Percentiles rank a stretch among this genome's conserved stretches.
phyloP scores from a whole-genome alignment of 1,139 yeast genomes.

The Wickerhamomyces sp. region DNA sequence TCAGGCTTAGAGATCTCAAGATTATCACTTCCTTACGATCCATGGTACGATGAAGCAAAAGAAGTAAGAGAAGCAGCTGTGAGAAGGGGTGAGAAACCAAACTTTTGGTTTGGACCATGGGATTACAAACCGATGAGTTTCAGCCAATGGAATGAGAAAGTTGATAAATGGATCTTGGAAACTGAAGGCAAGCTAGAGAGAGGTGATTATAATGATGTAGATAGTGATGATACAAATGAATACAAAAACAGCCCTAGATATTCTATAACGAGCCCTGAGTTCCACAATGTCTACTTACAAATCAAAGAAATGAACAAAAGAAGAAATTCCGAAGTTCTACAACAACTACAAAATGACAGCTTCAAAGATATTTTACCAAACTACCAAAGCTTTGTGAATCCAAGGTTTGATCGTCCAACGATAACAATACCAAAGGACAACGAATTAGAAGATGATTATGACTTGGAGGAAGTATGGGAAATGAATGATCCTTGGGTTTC shows the following conservation, averaged over 20 bases:
- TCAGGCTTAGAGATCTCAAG: conserved; percentile 48
- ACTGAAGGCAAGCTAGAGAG: conserved; percentile 5
- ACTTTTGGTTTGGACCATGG: conserved; percentile 59
- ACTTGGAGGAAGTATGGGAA: conserved; percentile 22
- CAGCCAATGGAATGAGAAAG: conserved; percentile 40
- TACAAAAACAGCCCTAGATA: not conserved
- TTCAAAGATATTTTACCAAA: conserved; percentile 14
- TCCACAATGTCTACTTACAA: conserved; percentile 14
- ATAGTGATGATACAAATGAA: not conserved
- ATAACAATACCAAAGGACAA: conserved; percentile 14
- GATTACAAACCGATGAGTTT: conserved; percentile 48
- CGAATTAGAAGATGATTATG: conserved; percentile 18
- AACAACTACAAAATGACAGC: conserved; percentile 11
- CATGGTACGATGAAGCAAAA: conserved; percentile 59
- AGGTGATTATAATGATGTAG: not conserved
- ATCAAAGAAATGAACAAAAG: conserved; percentile 12
- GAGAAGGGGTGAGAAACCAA: conserved; percentile 38
- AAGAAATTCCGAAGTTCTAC: conserved; percentile 17
- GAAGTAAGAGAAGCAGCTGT: conserved; percentile 41
- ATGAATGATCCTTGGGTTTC: conserved; percentile 47
- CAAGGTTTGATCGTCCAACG: conserved; percentile 6
- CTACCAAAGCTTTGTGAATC: conserved; percentile 11
- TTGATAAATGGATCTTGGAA: conserved; percentile 28
- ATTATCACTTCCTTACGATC: conserved; percentile 49
- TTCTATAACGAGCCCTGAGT: conserved; percentile 14